Conservation (phyloP, 441 rosid genomes). For the Euphorbia schlechtendalii region DNA sequence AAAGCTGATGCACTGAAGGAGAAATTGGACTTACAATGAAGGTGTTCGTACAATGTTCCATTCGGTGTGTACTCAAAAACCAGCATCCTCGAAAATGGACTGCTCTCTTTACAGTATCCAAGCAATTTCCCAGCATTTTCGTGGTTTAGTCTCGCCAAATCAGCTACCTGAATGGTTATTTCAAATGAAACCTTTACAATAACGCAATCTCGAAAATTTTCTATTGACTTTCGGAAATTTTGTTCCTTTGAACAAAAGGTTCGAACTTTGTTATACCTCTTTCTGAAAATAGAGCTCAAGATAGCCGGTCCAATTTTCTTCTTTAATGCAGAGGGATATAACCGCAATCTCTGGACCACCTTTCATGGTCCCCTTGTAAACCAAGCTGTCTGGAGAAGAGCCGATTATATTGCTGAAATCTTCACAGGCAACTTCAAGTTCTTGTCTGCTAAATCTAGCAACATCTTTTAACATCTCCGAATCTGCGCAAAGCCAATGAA, state of each 20-base stretch:
- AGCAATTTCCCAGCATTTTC: conserved; percentile 73
- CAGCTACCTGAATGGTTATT: conserved; percentile 66
- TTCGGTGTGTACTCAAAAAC: conserved; percentile 94
- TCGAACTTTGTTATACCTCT: conserved; percentile 47
- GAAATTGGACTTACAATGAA: conserved; percentile 66
- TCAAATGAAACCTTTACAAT: conserved; percentile 9
- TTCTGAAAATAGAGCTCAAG: conserved; percentile 92
- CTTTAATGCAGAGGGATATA: conserved; percentile 78
- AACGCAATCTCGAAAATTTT: too few relatives aligned
- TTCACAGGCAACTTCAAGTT: conserved; percentile 97
- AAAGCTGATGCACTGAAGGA: conserved; percentile 9
- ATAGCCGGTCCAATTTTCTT: conserved; percentile 89
- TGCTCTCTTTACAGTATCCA: conserved; percentile 78
- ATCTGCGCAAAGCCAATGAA: conserved; percentile 30
- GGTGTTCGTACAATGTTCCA: conserved; percentile 89
- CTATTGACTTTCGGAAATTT: too few relatives aligned
- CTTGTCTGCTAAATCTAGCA: conserved; percentile 72
- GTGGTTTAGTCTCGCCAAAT: conserved; percentile 82
- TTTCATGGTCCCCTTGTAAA: conserved; percentile 85
- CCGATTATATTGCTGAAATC: conserved; percentile 98
- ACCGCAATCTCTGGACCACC: conserved; percentile 97
- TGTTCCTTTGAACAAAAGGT: too few relatives aligned
- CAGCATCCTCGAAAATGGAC: conserved; percentile 87
- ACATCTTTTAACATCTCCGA: conserved; percentile 80
- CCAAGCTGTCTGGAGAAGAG: conserved; percentile 82